Percentiles rank a stretch among this genome's conserved stretches.
These are phyloP conservation scores for Graphilbum fragrans DNA, from an alignment of 2,329 filamentous ascomycete species.

Conservation along the genomic window DNA sequence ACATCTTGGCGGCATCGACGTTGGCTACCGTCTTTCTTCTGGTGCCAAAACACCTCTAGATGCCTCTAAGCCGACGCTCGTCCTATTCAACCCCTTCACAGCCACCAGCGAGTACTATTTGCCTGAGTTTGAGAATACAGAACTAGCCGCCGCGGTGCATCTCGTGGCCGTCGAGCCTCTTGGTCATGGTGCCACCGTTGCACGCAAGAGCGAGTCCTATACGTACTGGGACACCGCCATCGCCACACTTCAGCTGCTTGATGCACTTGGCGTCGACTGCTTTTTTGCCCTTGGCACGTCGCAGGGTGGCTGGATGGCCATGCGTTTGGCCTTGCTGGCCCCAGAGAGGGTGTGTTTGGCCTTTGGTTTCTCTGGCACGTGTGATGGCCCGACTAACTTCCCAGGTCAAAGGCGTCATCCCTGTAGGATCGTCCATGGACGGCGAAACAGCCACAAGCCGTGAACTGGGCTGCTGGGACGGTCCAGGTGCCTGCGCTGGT, in stretches of 20 bases:
- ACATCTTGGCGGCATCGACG: conserved; percentile 8
- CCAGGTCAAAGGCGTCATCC: conserved; percentile 32
- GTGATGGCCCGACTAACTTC: neutral
- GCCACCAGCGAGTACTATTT: conserved; percentile 30
- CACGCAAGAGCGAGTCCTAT: conserved; percentile 29
- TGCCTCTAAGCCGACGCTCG: conserved; percentile 31
- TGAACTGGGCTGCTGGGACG: conserved; percentile 30
- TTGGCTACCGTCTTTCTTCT: conserved; percentile 17
- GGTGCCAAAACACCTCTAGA: conserved; percentile 26
- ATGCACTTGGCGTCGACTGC: conserved; percentile 32
- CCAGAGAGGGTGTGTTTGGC: conserved; percentile 25
- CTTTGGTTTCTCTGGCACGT: neutral
- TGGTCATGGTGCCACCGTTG: conserved; percentile 32
- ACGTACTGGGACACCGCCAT: conserved; percentile 43
- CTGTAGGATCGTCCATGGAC: conserved; percentile 36
- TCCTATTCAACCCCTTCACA: conserved; percentile 37
- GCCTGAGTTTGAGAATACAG: conserved; percentile 24
- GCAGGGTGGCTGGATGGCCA: conserved; percentile 40
- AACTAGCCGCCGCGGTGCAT: conserved; percentile 27
- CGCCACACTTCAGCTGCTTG: conserved; percentile 44
- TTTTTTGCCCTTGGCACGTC: conserved; percentile 38
- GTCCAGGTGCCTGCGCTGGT: conserved; percentile 20
- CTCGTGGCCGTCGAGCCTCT: conserved; percentile 36
- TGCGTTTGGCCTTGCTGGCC: conserved; percentile 37
- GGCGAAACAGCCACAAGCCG: conserved; percentile 28